These are phyloP conservation scores for Triglochin maritima DNA, from an alignment of 106 monocot genomes.

Conservation along the genomic window DNA sequence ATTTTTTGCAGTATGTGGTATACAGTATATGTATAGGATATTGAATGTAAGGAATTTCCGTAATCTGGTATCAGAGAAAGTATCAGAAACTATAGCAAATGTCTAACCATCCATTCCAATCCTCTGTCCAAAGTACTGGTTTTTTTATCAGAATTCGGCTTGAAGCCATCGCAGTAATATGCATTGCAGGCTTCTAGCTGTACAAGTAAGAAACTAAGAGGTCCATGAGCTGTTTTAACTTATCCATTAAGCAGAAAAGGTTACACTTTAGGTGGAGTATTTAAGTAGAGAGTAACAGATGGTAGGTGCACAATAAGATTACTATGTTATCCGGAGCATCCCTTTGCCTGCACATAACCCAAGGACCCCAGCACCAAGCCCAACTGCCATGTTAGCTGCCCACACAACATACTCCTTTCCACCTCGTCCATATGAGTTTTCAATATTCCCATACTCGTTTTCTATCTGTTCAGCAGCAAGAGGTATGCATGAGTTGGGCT, in stretches of 20 bases:
- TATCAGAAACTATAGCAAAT: neutral
- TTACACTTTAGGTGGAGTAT: too few species aligned
- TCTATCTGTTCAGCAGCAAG: slow-evolving; percentile 53
- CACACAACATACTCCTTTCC: slow-evolving; percentile 82
- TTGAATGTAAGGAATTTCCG: neutral
- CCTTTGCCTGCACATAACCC: slow-evolving; percentile 94
- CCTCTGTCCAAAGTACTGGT: slow-evolving; percentile 91
- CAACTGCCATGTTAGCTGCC: slow-evolving; percentile 83
- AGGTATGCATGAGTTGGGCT: too few species aligned
- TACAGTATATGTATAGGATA: too few species aligned
- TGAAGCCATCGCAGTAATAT: slow-evolving; percentile 91
- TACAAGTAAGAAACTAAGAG: neutral
- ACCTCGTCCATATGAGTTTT: slow-evolving; percentile 59
- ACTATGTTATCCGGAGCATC: slow-evolving; percentile 93
- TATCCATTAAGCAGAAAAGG: too few species aligned
- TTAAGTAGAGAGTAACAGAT: neutral
- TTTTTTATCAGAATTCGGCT: slow-evolving; percentile 82
- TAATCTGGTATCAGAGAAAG: slow-evolving; percentile 1
- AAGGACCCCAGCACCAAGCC: slow-evolving; percentile 72
- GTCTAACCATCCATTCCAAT: slow-evolving; percentile 96
- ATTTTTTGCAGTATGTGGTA: too few species aligned
- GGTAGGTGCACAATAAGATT: slow-evolving; percentile 13
- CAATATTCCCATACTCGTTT: slow-evolving; percentile 97
- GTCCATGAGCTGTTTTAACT: neutral
- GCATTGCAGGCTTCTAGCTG: slow-evolving; percentile 95